phyloP scores from a whole-genome alignment of 2,329 filamentous ascomycete genomes.

The Hypoxylon sp. region DNA sequence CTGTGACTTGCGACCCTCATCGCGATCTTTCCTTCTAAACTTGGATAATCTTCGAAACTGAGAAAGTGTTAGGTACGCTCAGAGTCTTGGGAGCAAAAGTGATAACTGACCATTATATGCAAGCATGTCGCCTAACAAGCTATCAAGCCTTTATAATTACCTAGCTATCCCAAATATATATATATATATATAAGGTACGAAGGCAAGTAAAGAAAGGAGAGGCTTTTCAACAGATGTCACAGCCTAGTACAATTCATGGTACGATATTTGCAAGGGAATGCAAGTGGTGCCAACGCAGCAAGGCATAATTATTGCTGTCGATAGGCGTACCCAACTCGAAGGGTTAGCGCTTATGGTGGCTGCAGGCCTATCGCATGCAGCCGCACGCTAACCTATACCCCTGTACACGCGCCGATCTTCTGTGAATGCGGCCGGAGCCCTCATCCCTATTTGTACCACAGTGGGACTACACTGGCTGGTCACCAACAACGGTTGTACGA shows the following conservation, averaged over 20 bases:
- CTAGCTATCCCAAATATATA: background rate
- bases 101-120: background rate
- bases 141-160: background rate
- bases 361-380: too few relatives aligned
- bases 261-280: too few relatives aligned
- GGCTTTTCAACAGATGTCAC: background rate
- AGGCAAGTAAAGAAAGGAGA: background rate
- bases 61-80: background rate
- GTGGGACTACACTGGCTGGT: too few relatives aligned
- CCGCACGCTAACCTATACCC: too few relatives aligned
- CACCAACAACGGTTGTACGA: too few relatives aligned
- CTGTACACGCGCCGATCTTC: too few relatives aligned
- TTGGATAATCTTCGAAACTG: constrained; percentile 4
- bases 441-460: too few relatives aligned
- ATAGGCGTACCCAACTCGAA: too few relatives aligned
- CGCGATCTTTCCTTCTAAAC: too few relatives aligned
- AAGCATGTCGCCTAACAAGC: background rate
- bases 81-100: background rate
- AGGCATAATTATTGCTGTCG: too few relatives aligned
- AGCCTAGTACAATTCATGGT: background rate
- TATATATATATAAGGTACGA: too few relatives aligned
- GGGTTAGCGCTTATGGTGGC: background rate
- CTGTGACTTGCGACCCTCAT: background rate
- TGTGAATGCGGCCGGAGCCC: background rate
- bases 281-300: too few relatives aligned